Evolutionary conservation across 768 basidiomycete genomes (phyloP).

Genomic region (Termitomyces sp.): DNA sequence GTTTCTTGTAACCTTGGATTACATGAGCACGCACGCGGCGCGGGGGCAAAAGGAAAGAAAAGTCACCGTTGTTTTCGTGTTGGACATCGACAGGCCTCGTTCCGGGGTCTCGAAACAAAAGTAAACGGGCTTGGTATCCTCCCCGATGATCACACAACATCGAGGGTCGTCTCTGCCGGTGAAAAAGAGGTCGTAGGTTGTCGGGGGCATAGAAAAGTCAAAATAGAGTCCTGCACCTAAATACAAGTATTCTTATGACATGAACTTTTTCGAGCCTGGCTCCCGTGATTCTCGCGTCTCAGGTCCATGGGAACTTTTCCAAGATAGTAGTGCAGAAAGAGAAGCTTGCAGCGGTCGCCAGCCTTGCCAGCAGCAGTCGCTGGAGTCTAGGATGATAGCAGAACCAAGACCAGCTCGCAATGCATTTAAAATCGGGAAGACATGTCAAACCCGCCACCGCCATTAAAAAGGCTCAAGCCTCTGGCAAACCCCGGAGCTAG

Average conservation of each 20-base stretch:
- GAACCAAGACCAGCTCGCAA: constrained; percentile 1
- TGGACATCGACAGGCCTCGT: constrained; percentile 31
- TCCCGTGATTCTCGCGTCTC: constrained; percentile 48
- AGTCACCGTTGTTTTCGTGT: constrained; percentile 44
- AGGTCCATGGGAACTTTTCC: constrained; percentile 44
- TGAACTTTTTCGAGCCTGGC: constrained; percentile 35
- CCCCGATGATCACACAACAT: constrained; percentile 61
- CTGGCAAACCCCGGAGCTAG: constrained; percentile 30
- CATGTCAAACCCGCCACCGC: constrained; percentile 35
- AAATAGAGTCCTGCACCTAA: constrained; percentile 26
- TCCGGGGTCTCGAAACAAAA: constrained; percentile 62
- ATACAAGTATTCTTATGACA: constrained; percentile 35
- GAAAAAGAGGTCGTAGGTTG: constrained; percentile 58
- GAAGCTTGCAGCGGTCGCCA: constrained; percentile 20
- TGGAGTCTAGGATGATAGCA: constrained; percentile 6
- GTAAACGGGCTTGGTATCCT: constrained; percentile 52
- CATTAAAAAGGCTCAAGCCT: constrained; percentile 29
- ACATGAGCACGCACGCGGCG: constrained; percentile 5
- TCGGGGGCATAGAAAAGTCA: constrained; percentile 32
- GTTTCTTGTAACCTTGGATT: constrained; percentile 36
- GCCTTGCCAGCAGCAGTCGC: not conserved
- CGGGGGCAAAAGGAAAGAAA: not conserved
- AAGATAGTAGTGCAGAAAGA: constrained; percentile 45
- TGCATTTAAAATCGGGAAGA: constrained; percentile 17
- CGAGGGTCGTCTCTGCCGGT: constrained; percentile 67